phyloP scores from a whole-genome alignment of 805 yeast genomes.

The Candida coquimbonensis region DNA sequence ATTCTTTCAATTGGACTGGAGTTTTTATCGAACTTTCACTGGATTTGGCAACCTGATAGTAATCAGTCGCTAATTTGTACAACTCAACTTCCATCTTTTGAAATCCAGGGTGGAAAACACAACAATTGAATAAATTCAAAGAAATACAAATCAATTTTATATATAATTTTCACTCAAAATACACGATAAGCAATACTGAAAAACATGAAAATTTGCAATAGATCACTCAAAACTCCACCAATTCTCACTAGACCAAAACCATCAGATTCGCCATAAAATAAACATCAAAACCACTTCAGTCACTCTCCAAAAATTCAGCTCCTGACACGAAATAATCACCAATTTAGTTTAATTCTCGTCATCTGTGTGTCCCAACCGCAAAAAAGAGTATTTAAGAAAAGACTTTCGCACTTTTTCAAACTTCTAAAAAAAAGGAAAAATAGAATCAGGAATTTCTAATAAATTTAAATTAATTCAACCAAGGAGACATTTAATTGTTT shows the following conservation, averaged over 20 bases:
- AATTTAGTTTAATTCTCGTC: too few species aligned
- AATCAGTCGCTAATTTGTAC: neutral
- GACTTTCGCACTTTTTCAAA: slow-evolving; percentile 5
- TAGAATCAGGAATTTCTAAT: neutral
- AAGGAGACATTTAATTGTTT: slow-evolving; percentile 13
- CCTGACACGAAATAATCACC: neutral
- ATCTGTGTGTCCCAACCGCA: slow-evolving; percentile 4
- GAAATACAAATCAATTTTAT: neutral
- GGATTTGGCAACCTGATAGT: neutral
- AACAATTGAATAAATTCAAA: too few species aligned
- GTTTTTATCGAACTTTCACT: neutral
- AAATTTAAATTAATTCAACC: neutral
- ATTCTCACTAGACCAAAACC: neutral
- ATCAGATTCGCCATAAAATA: neutral
- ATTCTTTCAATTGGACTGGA: neutral
- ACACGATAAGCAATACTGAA: neutral
- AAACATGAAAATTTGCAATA: neutral
- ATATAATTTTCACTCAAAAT: neutral
- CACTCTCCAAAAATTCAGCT: neutral
- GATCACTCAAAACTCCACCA: too few species aligned
- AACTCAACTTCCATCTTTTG: neutral
- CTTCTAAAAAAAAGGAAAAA: neutral
- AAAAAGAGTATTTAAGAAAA: slow-evolving; percentile 7
- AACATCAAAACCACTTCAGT: neutral
- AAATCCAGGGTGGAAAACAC: too few species aligned